Base-by-base conservation (phyloP, 192 early-diverging fungal species). In the Endogone sp. region DNA sequence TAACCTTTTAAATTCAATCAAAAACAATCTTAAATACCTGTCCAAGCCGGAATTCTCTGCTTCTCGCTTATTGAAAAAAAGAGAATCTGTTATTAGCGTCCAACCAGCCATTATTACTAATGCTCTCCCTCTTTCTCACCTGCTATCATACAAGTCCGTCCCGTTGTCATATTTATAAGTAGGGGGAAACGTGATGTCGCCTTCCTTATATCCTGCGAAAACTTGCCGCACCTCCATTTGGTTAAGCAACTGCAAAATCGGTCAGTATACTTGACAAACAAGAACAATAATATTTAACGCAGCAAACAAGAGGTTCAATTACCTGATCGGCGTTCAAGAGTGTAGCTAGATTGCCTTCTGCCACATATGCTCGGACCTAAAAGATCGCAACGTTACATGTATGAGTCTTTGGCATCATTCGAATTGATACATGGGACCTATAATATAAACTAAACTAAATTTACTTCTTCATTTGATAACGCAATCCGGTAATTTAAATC, bases 401-500 rank as follows among this genome's bases (percentile, higher is more conserved):
- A 4, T 9, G n/a, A n/a, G n/a, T n/a, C n/a, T n/a, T n/a, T n/a
- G n/a, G n/a, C n/a, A n/a, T n/a, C n/a, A n/a, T n/a, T n/a, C n/a
- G n/a, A n/a, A n/a, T n/a, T n/a, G n/a, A n/a, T n/a, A n/a, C n/a
- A n/a, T n/a, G n/a, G n/a, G n/a, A n/a, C n/a, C n/a, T n/a, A n/a
- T n/a, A n/a, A n/a, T n/a, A n/a, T n/a, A n/a, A n/a, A n/a, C n/a
- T n/a, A n/a, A n/a, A n/a, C n/a, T n/a, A n/a, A 32, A 70, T 69
- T 49, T 71, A 90, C 85, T 54, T 92, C 87, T 69, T 94, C 91
- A 71, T 93, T 93, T 20, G 85, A 75, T 63, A 93, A 74, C 44
- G 84, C 77, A 22, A 96, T 84, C 13, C 96, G 86, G 74, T 97
- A 98, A 76, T 98, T 98, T 54, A 98, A 90, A 76, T 98, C 96